Evolutionary conservation across 2,329 filamentous ascomycete genomes (phyloP).

Genomic region (Lachnum nothofagi): DNA sequence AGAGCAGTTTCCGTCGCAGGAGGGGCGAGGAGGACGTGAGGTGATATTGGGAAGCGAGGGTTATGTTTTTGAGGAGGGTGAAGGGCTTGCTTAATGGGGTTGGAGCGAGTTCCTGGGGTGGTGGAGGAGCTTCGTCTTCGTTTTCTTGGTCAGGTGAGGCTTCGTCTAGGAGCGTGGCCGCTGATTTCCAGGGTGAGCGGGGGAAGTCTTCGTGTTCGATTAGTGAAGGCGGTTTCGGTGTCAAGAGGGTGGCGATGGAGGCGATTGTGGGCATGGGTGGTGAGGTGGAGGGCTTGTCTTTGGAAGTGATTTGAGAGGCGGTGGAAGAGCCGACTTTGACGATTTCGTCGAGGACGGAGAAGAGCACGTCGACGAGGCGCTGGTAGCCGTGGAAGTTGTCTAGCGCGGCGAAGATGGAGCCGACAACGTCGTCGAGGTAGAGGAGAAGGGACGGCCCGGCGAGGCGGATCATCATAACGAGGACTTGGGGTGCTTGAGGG

Average conservation of each 20-base stretch:
- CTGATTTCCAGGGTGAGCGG: constrained; percentile 33
- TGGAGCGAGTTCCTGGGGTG: constrained; percentile 46
- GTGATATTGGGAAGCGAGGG: constrained; percentile 81
- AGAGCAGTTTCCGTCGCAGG: constrained; percentile 72
- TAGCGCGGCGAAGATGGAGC: constrained; percentile 85
- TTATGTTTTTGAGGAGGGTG: constrained; percentile 73
- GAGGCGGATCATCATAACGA: constrained; percentile 89
- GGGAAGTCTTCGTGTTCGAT: constrained; percentile 28
- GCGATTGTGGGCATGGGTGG: constrained; percentile 36
- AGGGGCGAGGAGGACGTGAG: constrained; percentile 77
- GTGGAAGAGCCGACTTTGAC: constrained; percentile 70
- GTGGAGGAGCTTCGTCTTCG: constrained; percentile 26
- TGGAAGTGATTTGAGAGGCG: constrained; percentile 38
- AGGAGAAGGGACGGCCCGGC: constrained; percentile 77
- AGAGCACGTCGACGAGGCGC: constrained; percentile 76
- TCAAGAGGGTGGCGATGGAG: constrained; percentile 52
- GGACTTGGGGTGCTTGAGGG: constrained; percentile 81
- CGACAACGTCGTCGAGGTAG: constrained; percentile 85
- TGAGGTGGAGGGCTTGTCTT: constrained; percentile 30
- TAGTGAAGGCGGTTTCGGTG: constrained; percentile 24
- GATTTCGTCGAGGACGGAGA: constrained; percentile 74
- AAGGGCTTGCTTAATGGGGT: constrained; percentile 73
- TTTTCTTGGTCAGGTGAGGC: constrained; percentile 32
- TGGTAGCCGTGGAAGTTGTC: constrained; percentile 94
- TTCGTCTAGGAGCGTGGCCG: constrained; percentile 34